Conservation (phyloP, 202 grass and related monocot genomes). For the Bolboschoenoplectus hybrid region DNA sequence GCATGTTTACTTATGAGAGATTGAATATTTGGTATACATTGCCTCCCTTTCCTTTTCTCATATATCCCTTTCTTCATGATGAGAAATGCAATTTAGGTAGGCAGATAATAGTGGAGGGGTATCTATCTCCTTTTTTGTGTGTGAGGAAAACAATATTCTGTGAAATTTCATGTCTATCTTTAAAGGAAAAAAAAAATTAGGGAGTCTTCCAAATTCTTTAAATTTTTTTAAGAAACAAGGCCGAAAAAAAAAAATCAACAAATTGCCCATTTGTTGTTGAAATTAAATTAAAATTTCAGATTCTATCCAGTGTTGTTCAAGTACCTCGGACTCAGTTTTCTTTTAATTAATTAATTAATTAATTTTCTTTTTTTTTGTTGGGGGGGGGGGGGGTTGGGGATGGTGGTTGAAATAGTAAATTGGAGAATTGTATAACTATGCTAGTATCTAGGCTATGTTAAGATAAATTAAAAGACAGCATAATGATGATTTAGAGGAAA, state of each 20-base stretch:
- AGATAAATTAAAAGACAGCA: neutral
- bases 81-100: slow-evolving; percentile 28
- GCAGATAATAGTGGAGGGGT: slow-evolving; percentile 37
- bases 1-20: slow-evolving; percentile 16
- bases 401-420: neutral
- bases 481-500: slow-evolving; percentile 36
- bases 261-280: too few relatives aligned
- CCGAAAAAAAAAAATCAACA: too few relatives aligned
- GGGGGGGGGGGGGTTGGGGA: neutral
- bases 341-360: too few relatives aligned
- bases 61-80: slow-evolving; percentile 38
- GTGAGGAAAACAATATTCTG: neutral
- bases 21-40: slow-evolving; percentile 7
- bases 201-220: neutral
- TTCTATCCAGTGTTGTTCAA: too few relatives aligned
- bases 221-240: too few relatives aligned
- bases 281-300: too few relatives aligned
- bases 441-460: neutral
- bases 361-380: too few relatives aligned
- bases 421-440: neutral
- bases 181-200: neutral
- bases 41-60: slow-evolving; percentile 17
- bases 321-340: too few relatives aligned
- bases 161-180: slow-evolving; percentile 1
- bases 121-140: slow-evolving; percentile 12